Conservation (phyloP, 768 basidiomycete species). For the Boletus reticulatus region DNA sequence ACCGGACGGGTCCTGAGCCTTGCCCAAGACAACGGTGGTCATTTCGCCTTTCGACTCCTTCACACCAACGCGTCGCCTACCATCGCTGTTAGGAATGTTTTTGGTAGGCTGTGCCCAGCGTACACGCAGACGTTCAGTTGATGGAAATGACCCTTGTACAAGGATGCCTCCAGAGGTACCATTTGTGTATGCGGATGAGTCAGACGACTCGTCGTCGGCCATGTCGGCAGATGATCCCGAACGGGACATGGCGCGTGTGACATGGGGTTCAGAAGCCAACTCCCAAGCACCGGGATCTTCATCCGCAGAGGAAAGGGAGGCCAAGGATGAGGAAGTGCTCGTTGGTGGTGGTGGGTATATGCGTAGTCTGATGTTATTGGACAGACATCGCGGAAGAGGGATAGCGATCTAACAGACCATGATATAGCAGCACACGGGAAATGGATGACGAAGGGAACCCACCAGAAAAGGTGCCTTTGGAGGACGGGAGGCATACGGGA, state of each 20-base stretch:
- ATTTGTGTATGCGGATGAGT: slow-evolving; percentile 53
- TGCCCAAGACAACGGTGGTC: slow-evolving; percentile 57
- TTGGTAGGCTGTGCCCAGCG: slow-evolving; percentile 73
- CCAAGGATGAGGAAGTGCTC: slow-evolving; percentile 56
- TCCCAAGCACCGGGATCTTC: slow-evolving; percentile 72
- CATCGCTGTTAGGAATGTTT: slow-evolving; percentile 45
- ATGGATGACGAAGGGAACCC: slow-evolving; percentile 16
- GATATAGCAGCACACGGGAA: slow-evolving; percentile 2
- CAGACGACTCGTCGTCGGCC: slow-evolving; percentile 81
- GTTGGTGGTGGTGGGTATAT: slow-evolving; percentile 63
- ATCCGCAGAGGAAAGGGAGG: slow-evolving; percentile 74
- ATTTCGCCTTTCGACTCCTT: slow-evolving; percentile 67
- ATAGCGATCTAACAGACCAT: slow-evolving; percentile 57
- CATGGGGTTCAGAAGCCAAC: slow-evolving; percentile 72
- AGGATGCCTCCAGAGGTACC: slow-evolving; percentile 58
- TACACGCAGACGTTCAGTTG: slow-evolving; percentile 70
- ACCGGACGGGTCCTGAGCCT: slow-evolving; percentile 36
- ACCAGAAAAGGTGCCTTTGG: slow-evolving; percentile 77
- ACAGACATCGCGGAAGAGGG: slow-evolving; percentile 74
- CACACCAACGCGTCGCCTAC: slow-evolving; percentile 67
- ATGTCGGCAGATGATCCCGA: slow-evolving; percentile 64
- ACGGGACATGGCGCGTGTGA: slow-evolving; percentile 56
- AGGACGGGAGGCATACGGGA: slow-evolving; percentile 65
- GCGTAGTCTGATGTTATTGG: slow-evolving; percentile 70
- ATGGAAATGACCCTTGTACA: slow-evolving; percentile 77